Evolutionary conservation across 148 eudicot genomes (phyloP), one percentile per base, ranked within the genome.

Genomic region (Rhododendron kiyosumense): DNA sequence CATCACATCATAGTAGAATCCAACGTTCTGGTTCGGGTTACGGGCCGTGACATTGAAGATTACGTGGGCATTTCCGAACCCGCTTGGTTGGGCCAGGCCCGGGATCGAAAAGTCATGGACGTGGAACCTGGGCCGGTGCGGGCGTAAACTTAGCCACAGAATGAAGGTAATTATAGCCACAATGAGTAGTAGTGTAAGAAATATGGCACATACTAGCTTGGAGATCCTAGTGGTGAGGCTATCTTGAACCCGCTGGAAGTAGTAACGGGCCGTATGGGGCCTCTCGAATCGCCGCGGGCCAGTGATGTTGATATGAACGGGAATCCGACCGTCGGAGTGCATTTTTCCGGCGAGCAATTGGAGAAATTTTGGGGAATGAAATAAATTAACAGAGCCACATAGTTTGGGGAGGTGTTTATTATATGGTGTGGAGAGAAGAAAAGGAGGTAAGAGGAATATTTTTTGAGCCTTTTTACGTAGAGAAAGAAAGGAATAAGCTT

Each of bases 121-220:
- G 83, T 87, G 86, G 84, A 95, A 89, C 41, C 96, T 88, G 73
- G 99, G 98, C 65, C 97, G 85, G 83, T 95, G 99, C 11, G 99
- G 99, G 34, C 94, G 91, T 17, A 97, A 86, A 73, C 98, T 93
- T 20, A 97, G 92, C 94, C 94, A 97, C 4, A 94, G 69, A 12
- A 97, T 93, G 91, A 97, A 97, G 1, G 85, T 74, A 18, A 94
- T 90, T 3, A 95, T 78, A 84, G 98, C 97, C 52, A 89, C 73
- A 6, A 92, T 28, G 80, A 91, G 83, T 34, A 97, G 88, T 28
- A 97, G 36, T 77, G 90, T 86, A 34, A 97, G 85, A 38, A 93
- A 85, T 1, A 95, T 82, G 54, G 98, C 86, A 87, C 99, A 97
- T 28, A 97, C 84, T 45, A 97, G 88, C 88, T 94, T 97, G 38